Evolutionary conservation across 140 eudicot species (phyloP).

Genomic region (Ambrosia hybrid): DNA sequence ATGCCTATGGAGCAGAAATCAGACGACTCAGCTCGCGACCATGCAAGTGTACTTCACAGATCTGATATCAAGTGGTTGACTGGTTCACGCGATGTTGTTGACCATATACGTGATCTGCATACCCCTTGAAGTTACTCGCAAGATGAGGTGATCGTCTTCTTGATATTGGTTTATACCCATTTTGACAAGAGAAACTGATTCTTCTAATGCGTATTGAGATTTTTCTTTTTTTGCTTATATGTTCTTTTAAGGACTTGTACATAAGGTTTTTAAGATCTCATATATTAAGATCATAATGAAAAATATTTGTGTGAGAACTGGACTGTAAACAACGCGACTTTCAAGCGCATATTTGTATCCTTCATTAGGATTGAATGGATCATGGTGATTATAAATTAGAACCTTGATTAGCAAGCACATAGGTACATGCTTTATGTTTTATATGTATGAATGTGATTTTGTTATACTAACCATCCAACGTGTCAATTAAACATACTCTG

Average conservation of each 20-base stretch:
- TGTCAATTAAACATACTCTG: no score
- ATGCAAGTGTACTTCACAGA: conserved; percentile 61
- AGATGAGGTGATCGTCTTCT: conserved; percentile 5
- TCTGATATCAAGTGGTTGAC: conserved; percentile 58
- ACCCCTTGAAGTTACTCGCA: conserved; percentile 43
- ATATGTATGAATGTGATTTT: no score
- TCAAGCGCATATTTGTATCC: neutral
- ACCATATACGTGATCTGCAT: conserved; percentile 55
- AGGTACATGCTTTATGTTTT: no score
- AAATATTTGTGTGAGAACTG: conserved; percentile 10
- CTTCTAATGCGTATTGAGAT: conserved; percentile 9
- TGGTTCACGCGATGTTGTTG: conserved; percentile 63
- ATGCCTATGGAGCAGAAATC: conserved; percentile 51
- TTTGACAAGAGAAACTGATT: conserved; percentile 34
- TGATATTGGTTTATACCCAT: conserved; percentile 26
- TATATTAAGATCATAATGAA: conserved; percentile 21
- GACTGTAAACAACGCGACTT: neutral
- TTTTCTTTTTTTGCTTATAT: conserved; percentile 1
- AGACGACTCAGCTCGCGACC: conserved; percentile 30
- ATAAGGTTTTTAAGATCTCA: conserved; percentile 16
- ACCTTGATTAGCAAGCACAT: no score
- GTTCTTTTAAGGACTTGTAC: conserved; percentile 21
- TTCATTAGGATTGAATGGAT: neutral
- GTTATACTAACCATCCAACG: no score
- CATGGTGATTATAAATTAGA: neutral